These are phyloP conservation scores for Hanseniaspora meyeri DNA, from an alignment of 805 yeast genomes.

Conservation along the genomic window DNA sequence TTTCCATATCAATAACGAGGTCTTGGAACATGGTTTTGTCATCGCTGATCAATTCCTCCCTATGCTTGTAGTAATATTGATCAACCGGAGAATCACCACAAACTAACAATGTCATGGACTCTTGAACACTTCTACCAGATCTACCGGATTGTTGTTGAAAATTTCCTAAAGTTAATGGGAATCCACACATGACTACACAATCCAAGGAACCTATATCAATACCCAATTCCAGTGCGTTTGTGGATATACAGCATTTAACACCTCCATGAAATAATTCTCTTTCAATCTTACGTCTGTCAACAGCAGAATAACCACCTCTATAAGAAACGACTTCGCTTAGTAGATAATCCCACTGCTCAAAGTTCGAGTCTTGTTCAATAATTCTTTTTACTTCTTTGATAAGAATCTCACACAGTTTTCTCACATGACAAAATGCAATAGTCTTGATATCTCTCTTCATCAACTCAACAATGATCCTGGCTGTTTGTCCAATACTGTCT, in stretches of 20 bases:
- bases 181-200: constrained; percentile 84
- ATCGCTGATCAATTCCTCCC: constrained; percentile 22
- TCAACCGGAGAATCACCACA: constrained; percentile 78
- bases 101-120: constrained; percentile 73
- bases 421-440: constrained; percentile 79
- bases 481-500: constrained; percentile 64
- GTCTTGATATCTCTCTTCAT: constrained; percentile 57
- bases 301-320: constrained; percentile 85
- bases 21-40: constrained; percentile 50
- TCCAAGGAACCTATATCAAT: constrained; percentile 89
- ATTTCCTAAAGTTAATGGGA: constrained; percentile 76
- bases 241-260: constrained; percentile 76
- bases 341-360: constrained; percentile 33
- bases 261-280: constrained; percentile 80
- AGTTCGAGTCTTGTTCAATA: constrained; percentile 23
- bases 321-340: constrained; percentile 73
- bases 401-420: constrained; percentile 73
- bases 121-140: constrained; percentile 81
- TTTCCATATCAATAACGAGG: constrained; percentile 47
- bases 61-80: constrained; percentile 62
- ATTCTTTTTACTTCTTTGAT: constrained; percentile 64
- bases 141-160: constrained; percentile 94
- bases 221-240: constrained; percentile 91
- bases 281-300: constrained; percentile 79
- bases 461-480: constrained; percentile 56